Evolutionary conservation across 2,329 filamentous ascomycete genomes (phyloP).

Genomic region (Immersiporthe knoxdaviesiana): DNA sequence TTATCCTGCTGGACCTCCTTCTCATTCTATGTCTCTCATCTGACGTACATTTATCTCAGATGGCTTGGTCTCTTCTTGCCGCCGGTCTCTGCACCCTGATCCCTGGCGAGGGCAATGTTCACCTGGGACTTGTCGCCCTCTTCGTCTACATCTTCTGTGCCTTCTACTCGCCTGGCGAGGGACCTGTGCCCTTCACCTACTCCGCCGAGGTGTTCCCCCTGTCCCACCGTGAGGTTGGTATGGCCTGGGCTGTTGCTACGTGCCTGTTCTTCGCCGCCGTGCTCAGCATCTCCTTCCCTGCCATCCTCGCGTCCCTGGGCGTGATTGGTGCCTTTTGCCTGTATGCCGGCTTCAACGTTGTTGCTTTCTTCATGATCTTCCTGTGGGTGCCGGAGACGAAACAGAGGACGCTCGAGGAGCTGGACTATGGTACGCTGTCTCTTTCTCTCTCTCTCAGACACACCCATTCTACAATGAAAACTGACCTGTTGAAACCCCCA

Average conservation of each 20-base stretch:
- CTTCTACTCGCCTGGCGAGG: conserved; percentile 53
- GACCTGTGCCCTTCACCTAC: conserved; percentile 71
- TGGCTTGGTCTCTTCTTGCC: conserved; percentile 62
- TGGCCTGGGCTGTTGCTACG: conserved; percentile 71
- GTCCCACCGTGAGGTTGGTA: conserved; percentile 72
- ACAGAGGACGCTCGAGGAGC: conserved; percentile 52
- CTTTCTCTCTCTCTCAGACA: background rate
- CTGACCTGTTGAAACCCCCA: no score
- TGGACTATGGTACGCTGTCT: conserved; percentile 50
- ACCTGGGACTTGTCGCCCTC: conserved; percentile 55
- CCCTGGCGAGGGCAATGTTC: conserved; percentile 30
- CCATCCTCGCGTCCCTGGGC: conserved; percentile 52
- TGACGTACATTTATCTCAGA: conserved; percentile 38
- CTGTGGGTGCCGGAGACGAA: conserved; percentile 63
- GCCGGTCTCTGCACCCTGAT: conserved; percentile 60
- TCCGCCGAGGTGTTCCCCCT: conserved; percentile 72
- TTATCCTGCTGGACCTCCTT: background rate
- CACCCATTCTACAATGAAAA: no score
- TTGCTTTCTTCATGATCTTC: conserved; percentile 61
- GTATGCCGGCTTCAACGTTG: conserved; percentile 59
- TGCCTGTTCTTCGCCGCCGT: conserved; percentile 64
- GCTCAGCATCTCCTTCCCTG: conserved; percentile 65
- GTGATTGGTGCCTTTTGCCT: conserved; percentile 52
- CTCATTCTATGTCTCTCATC: background rate
- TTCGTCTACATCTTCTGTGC: conserved; percentile 38